phyloP scores from a whole-genome alignment of 1,284 basidiomycete species.

The Tilletia horrida region DNA sequence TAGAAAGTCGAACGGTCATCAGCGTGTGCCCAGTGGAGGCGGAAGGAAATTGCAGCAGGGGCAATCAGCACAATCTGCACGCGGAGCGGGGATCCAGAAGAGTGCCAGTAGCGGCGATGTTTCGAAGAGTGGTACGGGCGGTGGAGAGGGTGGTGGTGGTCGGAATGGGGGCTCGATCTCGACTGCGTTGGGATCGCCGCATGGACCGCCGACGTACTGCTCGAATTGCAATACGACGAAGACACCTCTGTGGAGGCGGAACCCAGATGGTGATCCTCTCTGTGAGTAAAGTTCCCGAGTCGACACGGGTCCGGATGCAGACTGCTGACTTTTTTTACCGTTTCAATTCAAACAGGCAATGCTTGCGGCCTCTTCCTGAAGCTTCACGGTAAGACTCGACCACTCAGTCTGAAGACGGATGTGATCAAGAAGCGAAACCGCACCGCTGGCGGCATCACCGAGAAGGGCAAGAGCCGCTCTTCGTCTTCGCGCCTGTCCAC shows the following conservation, averaged over 20 bases:
- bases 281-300: too few species aligned
- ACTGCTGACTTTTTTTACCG: slow-evolving; percentile 25
- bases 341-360: slow-evolving; percentile 40
- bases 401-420: slow-evolving; percentile 89
- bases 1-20: neutral
- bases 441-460: slow-evolving; percentile 25
- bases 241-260: slow-evolving; percentile 89
- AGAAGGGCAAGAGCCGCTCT: slow-evolving; percentile 12
- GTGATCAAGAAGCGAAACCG: slow-evolving; percentile 85
- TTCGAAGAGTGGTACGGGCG: neutral
- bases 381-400: slow-evolving; percentile 89
- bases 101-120: slow-evolving; percentile 17
- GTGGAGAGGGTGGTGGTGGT: slow-evolving; percentile 6
- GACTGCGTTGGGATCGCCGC: slow-evolving; percentile 11
- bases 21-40: neutral
- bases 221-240: slow-evolving; percentile 94
- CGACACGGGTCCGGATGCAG: too few species aligned
- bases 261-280: slow-evolving; percentile 89
- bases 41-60: too few species aligned
- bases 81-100: neutral
- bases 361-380: slow-evolving; percentile 64
- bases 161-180: neutral
- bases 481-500: slow-evolving; percentile 2
- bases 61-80: neutral
- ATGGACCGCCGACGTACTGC: slow-evolving; percentile 67